These are phyloP conservation scores for Whalleya microplaca DNA, from an alignment of 2,329 filamentous ascomycete species.

Conservation along the genomic window DNA sequence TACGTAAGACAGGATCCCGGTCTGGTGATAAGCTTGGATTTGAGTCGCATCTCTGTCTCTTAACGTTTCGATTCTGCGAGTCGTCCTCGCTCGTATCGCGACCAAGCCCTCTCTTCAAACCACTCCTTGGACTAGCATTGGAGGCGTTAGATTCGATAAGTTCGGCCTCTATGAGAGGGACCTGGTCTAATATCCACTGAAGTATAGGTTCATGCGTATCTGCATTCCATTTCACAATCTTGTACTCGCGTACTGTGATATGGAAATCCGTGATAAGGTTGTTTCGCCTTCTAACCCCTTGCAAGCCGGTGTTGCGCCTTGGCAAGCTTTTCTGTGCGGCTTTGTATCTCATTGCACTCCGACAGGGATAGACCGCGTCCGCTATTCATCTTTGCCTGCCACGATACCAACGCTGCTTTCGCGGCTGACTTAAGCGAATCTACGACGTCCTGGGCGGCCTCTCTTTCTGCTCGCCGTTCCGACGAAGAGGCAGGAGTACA, in stretches of 20 bases:
- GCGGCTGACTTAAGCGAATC: neutral
- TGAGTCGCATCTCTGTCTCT: neutral
- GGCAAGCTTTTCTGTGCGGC: too few relatives aligned
- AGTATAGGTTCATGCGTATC: too few relatives aligned
- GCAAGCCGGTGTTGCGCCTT: neutral
- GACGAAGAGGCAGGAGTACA: conserved; percentile 1
- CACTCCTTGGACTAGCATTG: neutral
- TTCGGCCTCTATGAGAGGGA: conserved; percentile 7
- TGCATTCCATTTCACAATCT: too few relatives aligned
- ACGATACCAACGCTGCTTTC: neutral
- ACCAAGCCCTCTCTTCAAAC: neutral
- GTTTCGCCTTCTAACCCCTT: neutral
- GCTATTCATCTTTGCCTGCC: neutral
- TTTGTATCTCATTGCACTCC: too few relatives aligned
- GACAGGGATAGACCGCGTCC: too few relatives aligned
- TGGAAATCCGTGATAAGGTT: neutral
- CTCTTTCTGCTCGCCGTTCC: neutral
- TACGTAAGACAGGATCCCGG: too few relatives aligned
- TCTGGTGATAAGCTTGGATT: too few relatives aligned
- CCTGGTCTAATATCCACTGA: conserved; percentile 5
- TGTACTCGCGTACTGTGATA: too few relatives aligned
- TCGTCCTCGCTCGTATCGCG: neutral
- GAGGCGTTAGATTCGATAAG: neutral
- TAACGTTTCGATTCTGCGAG: neutral
- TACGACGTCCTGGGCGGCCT: neutral